A percentile compares a stretch with the other conserved stretches of the same genome.
Conservation (phyloP, 2,329 filamentous ascomycete species). For the Nigrograna mackinnonii region DNA sequence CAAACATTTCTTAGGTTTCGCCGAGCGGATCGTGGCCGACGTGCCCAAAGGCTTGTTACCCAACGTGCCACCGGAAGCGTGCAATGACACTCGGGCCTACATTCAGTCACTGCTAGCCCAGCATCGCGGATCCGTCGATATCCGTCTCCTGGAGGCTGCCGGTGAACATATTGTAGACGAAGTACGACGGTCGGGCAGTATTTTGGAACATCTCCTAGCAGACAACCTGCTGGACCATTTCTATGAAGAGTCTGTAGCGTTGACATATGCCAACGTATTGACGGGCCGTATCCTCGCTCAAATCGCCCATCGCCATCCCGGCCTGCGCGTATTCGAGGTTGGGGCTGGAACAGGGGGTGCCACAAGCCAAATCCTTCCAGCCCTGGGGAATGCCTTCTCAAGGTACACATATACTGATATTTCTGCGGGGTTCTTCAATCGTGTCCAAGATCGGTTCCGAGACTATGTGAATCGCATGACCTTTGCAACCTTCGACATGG, state of each 20-base stretch:
- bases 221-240: slow-evolving; percentile 15
- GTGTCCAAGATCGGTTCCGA: slow-evolving; percentile 5
- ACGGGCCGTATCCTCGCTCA: slow-evolving; percentile 10
- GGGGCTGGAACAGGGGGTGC: slow-evolving; percentile 19
- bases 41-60: too few relatives aligned
- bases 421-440: slow-evolving; percentile 8
- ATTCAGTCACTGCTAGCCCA: neutral
- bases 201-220: slow-evolving; percentile 12
- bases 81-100: neutral
- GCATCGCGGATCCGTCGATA: neutral
- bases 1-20: too few relatives aligned
- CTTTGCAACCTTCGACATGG: slow-evolving; percentile 6
- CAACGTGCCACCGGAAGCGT: neutral
- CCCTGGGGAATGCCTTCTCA: slow-evolving; percentile 2
- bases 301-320: slow-evolving; percentile 17
- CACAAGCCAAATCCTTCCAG: slow-evolving; percentile 5
- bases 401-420: slow-evolving; percentile 13
- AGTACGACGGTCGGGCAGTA: slow-evolving; percentile 5
- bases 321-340: slow-evolving; percentile 10
- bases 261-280: neutral
- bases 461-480: slow-evolving; percentile 5
- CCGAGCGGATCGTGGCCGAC: too few relatives aligned
- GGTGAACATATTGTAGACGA: slow-evolving; percentile 7
- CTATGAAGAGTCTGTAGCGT: slow-evolving; percentile 10
- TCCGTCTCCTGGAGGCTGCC: slow-evolving; percentile 5